Base-by-base conservation (phyloP, 139 green algal genomes). In the Coccomyxa sp. region DNA sequence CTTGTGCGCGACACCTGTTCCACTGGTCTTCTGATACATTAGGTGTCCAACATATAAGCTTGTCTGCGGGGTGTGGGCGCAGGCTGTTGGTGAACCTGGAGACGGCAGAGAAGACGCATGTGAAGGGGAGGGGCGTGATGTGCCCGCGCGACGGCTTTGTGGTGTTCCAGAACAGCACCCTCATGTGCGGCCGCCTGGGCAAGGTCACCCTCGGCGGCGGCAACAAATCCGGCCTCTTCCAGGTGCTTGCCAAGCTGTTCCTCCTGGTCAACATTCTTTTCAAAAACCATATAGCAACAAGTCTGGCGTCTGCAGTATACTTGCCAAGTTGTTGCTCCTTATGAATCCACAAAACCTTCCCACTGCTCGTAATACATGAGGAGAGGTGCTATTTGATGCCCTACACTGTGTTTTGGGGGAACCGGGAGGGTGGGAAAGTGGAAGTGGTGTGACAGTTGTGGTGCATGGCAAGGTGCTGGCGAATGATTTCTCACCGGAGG, bases 191-290 rank as follows among this genome's bases (percentile, higher is more conserved):
- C 10, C 93, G 95, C 17, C 86, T 99, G 32, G 97, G 97, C 85
- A 99, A 99, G 88, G 92, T 86, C 38, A 95, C 95, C 14, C 90
- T 99, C 75, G 96, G 96, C 14, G 88, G 85, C 27, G 96, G 95
- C 81, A 95, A 91, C 89, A 98, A 98, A 90, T 88, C 83, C 16
- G 96, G 96, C 14, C 90, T 99, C 21, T 99, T 98, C 85, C 86
- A 94, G 84, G 87, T 89, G 76, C 25, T 32, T 17, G 31, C 59
- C 32, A 23, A 18, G 17, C 25, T 77, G 58, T 10, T n/a, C 66
- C 38, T 51, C 38, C 38, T 14, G 38, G 38, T 51, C 30, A 63
- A 12, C 76, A 78, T 78, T n/a, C 32, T 78, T 30, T 16, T 38
- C 38, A 51, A 81, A 23, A 81, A 23, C 67, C 16, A 30, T 3